Conservation (phyloP, 23 red algal genomes). For the Cyanidiococcus yangmingshanensis region DNA sequence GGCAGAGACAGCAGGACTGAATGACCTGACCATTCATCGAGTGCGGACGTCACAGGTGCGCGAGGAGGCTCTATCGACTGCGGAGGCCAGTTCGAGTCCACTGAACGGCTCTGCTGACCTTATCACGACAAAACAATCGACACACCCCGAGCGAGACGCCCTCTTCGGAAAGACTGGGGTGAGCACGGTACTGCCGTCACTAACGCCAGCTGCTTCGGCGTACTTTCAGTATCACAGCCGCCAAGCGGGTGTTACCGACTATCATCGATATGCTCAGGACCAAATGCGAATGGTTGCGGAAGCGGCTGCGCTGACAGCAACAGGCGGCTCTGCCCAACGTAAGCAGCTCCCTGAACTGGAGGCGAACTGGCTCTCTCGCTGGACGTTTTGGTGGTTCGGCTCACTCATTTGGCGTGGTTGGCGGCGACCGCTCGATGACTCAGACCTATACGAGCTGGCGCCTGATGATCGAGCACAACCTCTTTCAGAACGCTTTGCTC, state of each 20-base stretch:
- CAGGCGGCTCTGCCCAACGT: neutral
- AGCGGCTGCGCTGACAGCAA: neutral
- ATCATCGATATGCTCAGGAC: conserved; percentile 12
- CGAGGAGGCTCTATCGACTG: neutral
- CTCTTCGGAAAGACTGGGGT: no score
- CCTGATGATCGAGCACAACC: neutral
- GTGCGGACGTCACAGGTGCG: neutral
- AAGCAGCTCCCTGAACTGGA: conserved; percentile 1
- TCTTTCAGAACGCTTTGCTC: neutral
- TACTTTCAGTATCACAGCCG: neutral
- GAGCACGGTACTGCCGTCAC: neutral
- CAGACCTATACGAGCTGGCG: conserved; percentile 32
- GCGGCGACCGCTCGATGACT: conserved; percentile 43
- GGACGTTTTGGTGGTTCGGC: conserved; percentile 40
- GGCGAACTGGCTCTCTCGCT: neutral
- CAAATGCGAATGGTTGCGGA: neutral
- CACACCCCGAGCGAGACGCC: neutral
- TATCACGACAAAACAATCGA: neutral
- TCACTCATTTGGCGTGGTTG: conserved; percentile 55
- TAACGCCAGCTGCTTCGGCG: neutral
- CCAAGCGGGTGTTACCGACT: conserved; percentile 1
- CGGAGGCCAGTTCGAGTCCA: neutral
- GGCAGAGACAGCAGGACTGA: neutral
- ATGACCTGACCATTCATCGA: neutral
- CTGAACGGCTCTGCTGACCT: neutral